Conservation (phyloP, 345 rosid genomes). For the Gossypium mustelinum region DNA sequence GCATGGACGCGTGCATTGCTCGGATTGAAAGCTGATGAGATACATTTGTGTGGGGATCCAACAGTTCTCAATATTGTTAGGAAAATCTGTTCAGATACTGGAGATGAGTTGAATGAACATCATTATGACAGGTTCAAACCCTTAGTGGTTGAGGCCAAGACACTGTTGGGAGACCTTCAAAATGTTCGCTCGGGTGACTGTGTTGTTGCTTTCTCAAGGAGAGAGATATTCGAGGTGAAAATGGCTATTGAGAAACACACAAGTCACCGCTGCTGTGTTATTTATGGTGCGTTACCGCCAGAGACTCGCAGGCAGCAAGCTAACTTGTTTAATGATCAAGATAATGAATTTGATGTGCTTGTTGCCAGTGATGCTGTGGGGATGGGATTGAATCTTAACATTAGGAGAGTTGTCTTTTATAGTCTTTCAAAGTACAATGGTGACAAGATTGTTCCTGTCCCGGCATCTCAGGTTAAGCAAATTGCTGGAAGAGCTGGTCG, state of each 20-base stretch:
- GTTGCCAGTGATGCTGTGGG: conserved; percentile 98
- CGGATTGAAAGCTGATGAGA: conserved; percentile 90
- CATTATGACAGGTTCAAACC: conserved; percentile 88
- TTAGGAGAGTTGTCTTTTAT: conserved; percentile 80
- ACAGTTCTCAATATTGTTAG: conserved; percentile 77
- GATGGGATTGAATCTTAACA: conserved; percentile 93
- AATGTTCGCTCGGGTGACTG: conserved; percentile 86
- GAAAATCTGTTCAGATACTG: conserved; percentile 79
- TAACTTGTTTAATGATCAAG: conserved; percentile 77
- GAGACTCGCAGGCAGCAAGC: conserved; percentile 96
- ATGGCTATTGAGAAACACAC: conserved; percentile 82
- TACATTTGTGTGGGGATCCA: conserved; percentile 95
- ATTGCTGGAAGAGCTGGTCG: conserved; percentile 98
- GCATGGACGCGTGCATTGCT: conserved; percentile 94
- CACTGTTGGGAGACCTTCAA: conserved; percentile 66
- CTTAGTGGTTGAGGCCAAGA: conserved; percentile 84
- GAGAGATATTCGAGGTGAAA: conserved; percentile 92
- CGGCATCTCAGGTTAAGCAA: conserved; percentile 88
- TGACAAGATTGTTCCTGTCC: conserved; percentile 71
- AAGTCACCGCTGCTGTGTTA: conserved; percentile 84
- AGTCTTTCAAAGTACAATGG: conserved; percentile 79
- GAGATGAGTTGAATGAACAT: conserved; percentile 76
- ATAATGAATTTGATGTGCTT: conserved; percentile 83
- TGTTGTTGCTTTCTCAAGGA: conserved; percentile 85
- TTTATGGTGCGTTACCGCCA: conserved; percentile 93